Percentiles rank a stretch among this genome's conserved stretches.
Evolutionary conservation across 2,329 filamentous ascomycete genomes (phyloP).

Genomic region (Ophiostoma sp.): DNA sequence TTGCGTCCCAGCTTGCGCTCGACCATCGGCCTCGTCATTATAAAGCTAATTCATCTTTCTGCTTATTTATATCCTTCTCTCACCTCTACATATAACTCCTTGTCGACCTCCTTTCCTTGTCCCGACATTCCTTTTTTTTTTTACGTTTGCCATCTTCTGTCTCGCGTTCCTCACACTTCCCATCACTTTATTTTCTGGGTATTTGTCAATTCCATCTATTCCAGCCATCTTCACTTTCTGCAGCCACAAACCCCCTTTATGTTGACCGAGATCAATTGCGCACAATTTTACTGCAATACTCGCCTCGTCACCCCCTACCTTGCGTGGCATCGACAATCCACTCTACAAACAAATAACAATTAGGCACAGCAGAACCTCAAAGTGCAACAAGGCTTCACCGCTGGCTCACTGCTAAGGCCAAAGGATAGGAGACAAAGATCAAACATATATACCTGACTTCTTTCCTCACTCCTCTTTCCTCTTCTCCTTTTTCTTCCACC

Average conservation of each 20-base stretch:
- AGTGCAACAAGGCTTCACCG: slow-evolving; percentile 6
- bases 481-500: neutral
- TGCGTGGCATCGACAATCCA: neutral
- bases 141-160: neutral
- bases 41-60: neutral
- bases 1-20: neutral
- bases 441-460: neutral
- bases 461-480: neutral
- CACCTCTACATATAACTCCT: neutral
- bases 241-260: neutral
- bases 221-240: neutral
- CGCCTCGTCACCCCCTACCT: neutral
- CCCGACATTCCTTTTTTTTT: neutral
- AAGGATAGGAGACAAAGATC: neutral
- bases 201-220: neutral
- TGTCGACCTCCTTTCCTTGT: neutral
- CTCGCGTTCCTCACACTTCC: too few species aligned
- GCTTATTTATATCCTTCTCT: neutral
- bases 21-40: neutral
- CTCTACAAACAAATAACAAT: neutral
- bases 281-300: neutral
- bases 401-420: neutral
- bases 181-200: neutral
- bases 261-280: neutral
- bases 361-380: neutral